Conservation (phyloP, 1,139 yeast species). For the Magnusiomyces paraingens region DNA sequence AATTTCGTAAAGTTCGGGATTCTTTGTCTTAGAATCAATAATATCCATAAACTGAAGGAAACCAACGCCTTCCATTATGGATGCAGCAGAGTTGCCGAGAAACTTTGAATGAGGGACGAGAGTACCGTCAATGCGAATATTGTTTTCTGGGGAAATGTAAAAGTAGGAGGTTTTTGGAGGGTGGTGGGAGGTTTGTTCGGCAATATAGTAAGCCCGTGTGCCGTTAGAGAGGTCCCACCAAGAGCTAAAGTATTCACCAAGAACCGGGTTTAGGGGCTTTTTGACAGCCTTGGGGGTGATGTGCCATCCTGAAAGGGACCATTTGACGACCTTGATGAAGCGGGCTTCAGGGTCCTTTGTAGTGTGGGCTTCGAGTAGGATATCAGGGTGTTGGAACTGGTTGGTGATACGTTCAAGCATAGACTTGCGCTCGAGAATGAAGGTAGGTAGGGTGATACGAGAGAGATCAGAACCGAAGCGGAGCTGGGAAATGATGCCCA, state of each 20-base stretch:
- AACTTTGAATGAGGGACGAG: conserved; percentile 82
- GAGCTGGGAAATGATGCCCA: conserved; percentile 83
- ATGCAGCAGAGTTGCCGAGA: conserved; percentile 93
- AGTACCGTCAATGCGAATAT: conserved; percentile 83
- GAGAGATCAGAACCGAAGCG: conserved; percentile 90
- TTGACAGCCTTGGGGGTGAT: conserved; percentile 98
- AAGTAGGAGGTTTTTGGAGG: conserved; percentile 98
- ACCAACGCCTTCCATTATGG: conserved; percentile 90
- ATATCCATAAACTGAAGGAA: conserved; percentile 64
- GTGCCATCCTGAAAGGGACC: conserved; percentile 96
- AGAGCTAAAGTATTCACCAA: conserved; percentile 85
- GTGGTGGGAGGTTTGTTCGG: conserved; percentile 96
- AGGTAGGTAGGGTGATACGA: conserved; percentile 88
- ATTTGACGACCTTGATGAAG: conserved; percentile 65
- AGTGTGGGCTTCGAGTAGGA: conserved; percentile 62
- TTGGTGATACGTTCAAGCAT: conserved; percentile 95
- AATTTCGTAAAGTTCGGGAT: conserved; percentile 61
- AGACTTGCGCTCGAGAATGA: conserved; percentile 87
- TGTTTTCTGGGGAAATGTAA: conserved; percentile 72
- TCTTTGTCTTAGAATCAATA: conserved; percentile 35
- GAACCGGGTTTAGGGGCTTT: conserved; percentile 89
- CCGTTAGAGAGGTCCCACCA: conserved; percentile 83
- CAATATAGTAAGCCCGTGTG: conserved; percentile 66
- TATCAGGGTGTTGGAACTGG: conserved; percentile 74
- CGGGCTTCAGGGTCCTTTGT: conserved; percentile 53